Percentiles rank a stretch among this genome's conserved stretches.
phyloP scores from a whole-genome alignment of 2,329 filamentous ascomycete species.

The Rhinocladiella mackenziei region DNA sequence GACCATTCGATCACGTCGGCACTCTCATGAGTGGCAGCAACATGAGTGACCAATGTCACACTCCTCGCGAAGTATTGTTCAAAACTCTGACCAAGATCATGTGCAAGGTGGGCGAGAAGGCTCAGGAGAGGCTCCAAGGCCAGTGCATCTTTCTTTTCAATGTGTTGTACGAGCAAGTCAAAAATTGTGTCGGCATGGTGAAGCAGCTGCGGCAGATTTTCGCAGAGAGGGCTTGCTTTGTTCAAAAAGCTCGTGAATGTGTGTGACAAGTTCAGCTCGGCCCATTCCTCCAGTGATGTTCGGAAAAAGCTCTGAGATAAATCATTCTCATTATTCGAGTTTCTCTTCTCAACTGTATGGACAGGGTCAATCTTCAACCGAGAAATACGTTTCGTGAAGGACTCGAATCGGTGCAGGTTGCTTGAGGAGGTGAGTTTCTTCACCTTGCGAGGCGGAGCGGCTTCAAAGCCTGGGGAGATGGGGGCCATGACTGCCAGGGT shows the following conservation, averaged over 20 bases:
- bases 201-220: constrained; percentile 86
- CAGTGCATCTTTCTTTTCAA: constrained; percentile 71
- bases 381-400: constrained; percentile 83
- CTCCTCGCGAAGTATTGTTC: constrained; percentile 80
- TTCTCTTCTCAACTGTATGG: constrained; percentile 67
- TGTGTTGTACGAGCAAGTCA: constrained; percentile 68
- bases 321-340: constrained; percentile 69
- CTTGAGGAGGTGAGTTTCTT: constrained; percentile 65
- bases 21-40: constrained; percentile 72
- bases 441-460: constrained; percentile 62
- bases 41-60: constrained; percentile 68
- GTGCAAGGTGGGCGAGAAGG: constrained; percentile 89
- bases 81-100: constrained; percentile 81
- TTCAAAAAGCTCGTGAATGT: constrained; percentile 73
- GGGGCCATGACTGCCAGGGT: constrained; percentile 37
- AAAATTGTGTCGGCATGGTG: constrained; percentile 87
- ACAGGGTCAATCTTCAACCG: constrained; percentile 93
- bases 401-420: constrained; percentile 84
- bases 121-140: constrained; percentile 81
- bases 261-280: constrained; percentile 82
- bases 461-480: constrained; percentile 62
- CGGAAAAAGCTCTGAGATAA: constrained; percentile 78
- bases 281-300: constrained; percentile 79
- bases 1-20: constrained; percentile 96
- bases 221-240: constrained; percentile 71